Base-by-base conservation (phyloP, 345 rosid species). In the Carallia brachiata region DNA sequence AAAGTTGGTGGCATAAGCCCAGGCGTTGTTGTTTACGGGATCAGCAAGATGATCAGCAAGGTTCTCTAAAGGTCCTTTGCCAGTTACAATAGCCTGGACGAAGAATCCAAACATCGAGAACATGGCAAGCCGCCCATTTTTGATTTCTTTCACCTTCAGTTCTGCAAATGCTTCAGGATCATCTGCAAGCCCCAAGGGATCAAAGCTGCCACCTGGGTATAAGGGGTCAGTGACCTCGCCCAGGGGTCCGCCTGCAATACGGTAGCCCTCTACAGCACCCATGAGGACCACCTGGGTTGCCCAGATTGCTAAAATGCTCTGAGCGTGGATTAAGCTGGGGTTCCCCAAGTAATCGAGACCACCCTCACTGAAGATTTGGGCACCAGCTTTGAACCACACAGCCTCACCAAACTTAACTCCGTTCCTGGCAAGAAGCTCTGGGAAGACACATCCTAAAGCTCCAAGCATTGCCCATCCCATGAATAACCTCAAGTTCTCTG, bases 51-150 rank as follows among this genome's bases (percentile, higher is more conserved):
- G 85, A 65, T 79, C 84, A 3, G 67, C 71, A 61, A 80, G 77
- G 73, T 83, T 79, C 77, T 81, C 85, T 1, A 80, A 66, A 0
- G 84, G 82, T 48, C 82, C 86, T 73, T 83, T 82, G 6, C 81
- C 82, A 0, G 90, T 86, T 18, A 80, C 84, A 70, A 78, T 82
- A 5, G 86, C 89, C 71, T 77, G 87, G 10, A 84, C 86, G 39
- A 78, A 82, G 80, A 86, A 84, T 32, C 87, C 84, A 57, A 81
- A 86, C 85, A 80, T 81, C 0, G 83, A 83, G 79, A 83, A 83
- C 83, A 81, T 80, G 4, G 89, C 82, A 47, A 76, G 80, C 44
- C 84, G 68, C 9, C 84, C 83, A 30, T 83, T 76, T 74, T 86
- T 86, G 19, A 84, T 73, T 52, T 86, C 85, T 67, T 84, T 78